Evolutionary conservation across 2,329 filamentous ascomycete species (phyloP), one percentile per base, ranked within the genome.

Genomic region (Coniochaeta sp.): DNA sequence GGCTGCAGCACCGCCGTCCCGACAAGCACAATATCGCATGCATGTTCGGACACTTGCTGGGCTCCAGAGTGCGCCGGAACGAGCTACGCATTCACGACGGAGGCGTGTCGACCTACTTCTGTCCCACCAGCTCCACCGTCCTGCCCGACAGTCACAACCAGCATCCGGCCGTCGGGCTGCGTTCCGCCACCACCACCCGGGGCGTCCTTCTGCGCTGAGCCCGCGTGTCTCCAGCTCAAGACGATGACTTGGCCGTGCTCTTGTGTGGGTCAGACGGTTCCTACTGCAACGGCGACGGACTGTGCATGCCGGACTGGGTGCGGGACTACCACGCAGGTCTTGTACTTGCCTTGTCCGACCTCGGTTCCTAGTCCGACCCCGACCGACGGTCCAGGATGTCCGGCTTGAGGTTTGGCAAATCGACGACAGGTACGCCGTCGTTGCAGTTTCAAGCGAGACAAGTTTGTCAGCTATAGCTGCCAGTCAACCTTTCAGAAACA

Each of bases 221-320:
- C 17, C 31, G 40, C 40, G 19, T 60, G 59, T 24, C 19, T 58
- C 6, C 1, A 28, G 31, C 14, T 60, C 22, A 43, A 54, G 55
- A 34, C 16, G 14, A n/a, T 62, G 28, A 59, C 57, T 1, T 31
- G 59, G 28, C 61, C 64, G n/a, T 63, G 61, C 43, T 22, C 24
- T 7, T 65, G 64, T 40, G 40, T 57, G 0, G 47, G 34, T 11
- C 17, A 43, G 40, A 16, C 56, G 19, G 60, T 61, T 1, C 57
- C 61, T 6, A 64, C 62, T 0, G 44, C 26, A 12, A 60, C 33
- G 14, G 40, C 52, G 14, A 62, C 57, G 6, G 26, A 56, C 6
- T 65, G 64, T 36, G 59, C 50, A 2, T 65, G 64, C 47, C 54
- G 33, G 3, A n/a, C 17, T 3, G 62, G 61, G 14, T 65, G 64